phyloP scores from a whole-genome alignment of 495 filamentous ascomycete species.

The Aspergillus leporis region DNA sequence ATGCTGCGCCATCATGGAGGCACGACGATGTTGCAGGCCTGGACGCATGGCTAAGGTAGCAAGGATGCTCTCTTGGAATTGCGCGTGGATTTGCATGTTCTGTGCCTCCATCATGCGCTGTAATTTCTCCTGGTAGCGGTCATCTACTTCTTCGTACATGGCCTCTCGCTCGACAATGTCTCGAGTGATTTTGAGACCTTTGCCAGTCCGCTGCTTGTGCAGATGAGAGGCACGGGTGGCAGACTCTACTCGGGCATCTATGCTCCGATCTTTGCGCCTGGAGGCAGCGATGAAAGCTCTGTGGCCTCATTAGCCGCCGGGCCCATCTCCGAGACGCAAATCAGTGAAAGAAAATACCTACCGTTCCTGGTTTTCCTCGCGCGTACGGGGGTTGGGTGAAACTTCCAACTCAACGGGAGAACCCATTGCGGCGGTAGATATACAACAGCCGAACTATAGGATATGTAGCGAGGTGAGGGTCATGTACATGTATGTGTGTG shows the following conservation, averaged over 20 bases:
- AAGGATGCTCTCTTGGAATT: constrained; percentile 43
- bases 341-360: constrained; percentile 26
- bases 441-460: neutral
- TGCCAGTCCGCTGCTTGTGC: constrained; percentile 86
- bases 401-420: constrained; percentile 38
- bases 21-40: constrained; percentile 24
- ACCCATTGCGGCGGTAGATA: constrained; percentile 15
- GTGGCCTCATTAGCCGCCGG: constrained; percentile 5
- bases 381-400: constrained; percentile 40
- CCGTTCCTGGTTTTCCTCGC: constrained; percentile 90
- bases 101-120: constrained; percentile 45
- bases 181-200: constrained; percentile 78
- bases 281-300: constrained; percentile 96
- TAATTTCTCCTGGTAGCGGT: constrained; percentile 52
- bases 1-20: constrained; percentile 28
- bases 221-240: constrained; percentile 85
- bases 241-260: constrained; percentile 89
- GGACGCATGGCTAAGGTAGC: constrained; percentile 31
- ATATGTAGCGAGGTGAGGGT: neutral
- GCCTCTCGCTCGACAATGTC: constrained; percentile 90
- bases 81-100: constrained; percentile 43
- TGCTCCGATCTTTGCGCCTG: constrained; percentile 80
- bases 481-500: neutral
- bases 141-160: constrained; percentile 97
- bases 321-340: constrained; percentile 1